Base-by-base conservation (phyloP, 768 basidiomycete species). In the Amanita brunnescens region DNA sequence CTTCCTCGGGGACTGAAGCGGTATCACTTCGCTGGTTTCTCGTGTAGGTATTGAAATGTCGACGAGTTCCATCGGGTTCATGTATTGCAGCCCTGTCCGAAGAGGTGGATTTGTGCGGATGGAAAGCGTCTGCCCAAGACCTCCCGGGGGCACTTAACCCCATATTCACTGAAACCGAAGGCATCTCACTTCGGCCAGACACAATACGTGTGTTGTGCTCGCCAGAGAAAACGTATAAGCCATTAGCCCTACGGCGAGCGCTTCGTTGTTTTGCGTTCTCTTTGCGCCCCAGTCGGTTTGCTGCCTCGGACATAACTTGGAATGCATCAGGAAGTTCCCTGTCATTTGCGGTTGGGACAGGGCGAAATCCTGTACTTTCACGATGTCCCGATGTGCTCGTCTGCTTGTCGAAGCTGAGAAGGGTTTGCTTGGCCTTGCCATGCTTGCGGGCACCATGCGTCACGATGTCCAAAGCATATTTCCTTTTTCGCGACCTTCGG, bases 111-210 rank as follows among this genome's bases (percentile, higher is more conserved):
- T 45, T 12, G 56, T 23, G 1, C 16, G 62, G 62, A 39, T 54
- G 29, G 47, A 62, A 54, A 6, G 57, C 39, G 18, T 24, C 51
- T 14, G 54, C 47, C 57, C 51, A 55, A 21, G 50, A 42, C 20
- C 54, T 54, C 12, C 78, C 59, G 1, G 70, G 71, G 33, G 59
- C 61, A 47, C 69, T 65, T 48, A 8, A 59, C 69, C 21, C 70
- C 66, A 50, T 77, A 76, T 57, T 77, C 71, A 78, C 62, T 1
- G 73, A 72, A 20, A 77, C 56, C 52, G 38, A 61, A 46, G 47
- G 51, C 41, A 53, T 41, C 35, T 61, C 58, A n/a, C 61, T 56
- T 52, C 69, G 61, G 12, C 74, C 72, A 6, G 67, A 65, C 10
- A 67, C 57, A 40, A 82, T 62, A 23, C 63, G 70, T 4, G 64